Conservation (phyloP, 2,329 filamentous ascomycete species). For the Aspergillus sojae region DNA sequence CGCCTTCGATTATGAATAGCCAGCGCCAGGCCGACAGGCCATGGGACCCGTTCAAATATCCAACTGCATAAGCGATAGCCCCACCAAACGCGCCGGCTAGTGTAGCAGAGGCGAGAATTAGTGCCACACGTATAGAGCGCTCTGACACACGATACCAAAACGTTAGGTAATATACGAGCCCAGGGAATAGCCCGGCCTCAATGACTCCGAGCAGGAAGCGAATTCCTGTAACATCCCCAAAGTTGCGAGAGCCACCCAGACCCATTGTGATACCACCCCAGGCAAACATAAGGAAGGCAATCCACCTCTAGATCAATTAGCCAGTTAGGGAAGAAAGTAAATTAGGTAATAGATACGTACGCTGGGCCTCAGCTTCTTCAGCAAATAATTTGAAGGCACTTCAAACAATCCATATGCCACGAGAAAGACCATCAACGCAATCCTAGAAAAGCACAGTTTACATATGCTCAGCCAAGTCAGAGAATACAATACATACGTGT, state of each 20-base stretch:
- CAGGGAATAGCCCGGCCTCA: conserved; percentile 8
- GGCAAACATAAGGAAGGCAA: background rate
- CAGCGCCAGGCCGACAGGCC: background rate
- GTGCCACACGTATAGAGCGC: conserved; percentile 6
- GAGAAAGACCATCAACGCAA: background rate
- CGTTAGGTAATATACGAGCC: conserved; percentile 6
- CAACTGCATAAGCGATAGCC: background rate
- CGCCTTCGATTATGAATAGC: conserved; percentile 6
- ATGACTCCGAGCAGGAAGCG: conserved; percentile 6
- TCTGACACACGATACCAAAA: conserved; percentile 8
- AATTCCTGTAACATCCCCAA: background rate
- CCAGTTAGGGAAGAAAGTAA: accelerated
- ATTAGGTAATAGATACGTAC: background rate
- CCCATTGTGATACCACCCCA: conserved; percentile 3
- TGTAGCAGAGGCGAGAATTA: conserved; percentile 4
- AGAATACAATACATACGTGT: background rate
- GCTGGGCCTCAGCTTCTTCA: background rate
- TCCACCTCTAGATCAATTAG: background rate
- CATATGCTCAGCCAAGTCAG: accelerated
- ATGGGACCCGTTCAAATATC: background rate
- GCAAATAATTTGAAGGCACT: conserved; percentile 2
- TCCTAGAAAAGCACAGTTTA: background rate
- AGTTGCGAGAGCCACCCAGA: background rate
- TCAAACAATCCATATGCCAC: conserved; percentile 1
- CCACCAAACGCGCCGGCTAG: conserved; percentile 5